phyloP scores from a whole-genome alignment of 768 basidiomycete genomes.

The Agrocybe praecox region DNA sequence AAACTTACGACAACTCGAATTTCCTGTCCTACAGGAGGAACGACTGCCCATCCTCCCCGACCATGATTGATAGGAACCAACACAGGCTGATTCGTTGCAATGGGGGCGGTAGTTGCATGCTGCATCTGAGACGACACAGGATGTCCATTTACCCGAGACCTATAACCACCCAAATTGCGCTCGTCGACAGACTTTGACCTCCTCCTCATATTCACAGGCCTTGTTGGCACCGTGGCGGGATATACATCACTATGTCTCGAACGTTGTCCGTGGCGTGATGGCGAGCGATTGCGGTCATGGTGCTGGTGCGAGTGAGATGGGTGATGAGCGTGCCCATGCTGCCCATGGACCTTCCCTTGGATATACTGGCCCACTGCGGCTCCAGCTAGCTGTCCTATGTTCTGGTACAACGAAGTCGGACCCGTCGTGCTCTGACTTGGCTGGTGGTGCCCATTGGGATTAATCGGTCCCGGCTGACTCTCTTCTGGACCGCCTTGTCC shows the following conservation, averaged over 20 bases:
- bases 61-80: constrained; percentile 19
- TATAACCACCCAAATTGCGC: neutral
- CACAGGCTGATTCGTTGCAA: constrained; percentile 13
- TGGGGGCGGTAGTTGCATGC: constrained; percentile 11
- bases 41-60: constrained; percentile 18
- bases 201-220: neutral
- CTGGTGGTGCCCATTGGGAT: neutral
- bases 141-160: neutral
- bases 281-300: neutral
- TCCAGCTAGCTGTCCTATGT: neutral
- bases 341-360: neutral
- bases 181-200: neutral
- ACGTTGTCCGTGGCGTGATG: neutral
- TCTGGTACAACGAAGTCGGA: neutral
- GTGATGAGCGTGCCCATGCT: neutral
- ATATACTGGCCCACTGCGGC: neutral
- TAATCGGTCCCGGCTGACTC: neutral
- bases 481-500: neutral
- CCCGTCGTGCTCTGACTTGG: neutral
- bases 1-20: constrained; percentile 16
- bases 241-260: neutral
- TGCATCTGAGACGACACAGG: neutral
- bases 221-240: neutral
- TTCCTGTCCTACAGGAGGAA: constrained; percentile 21
- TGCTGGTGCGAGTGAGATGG: neutral